Conservation (phyloP, 2,329 filamentous ascomycete genomes). For the Dryadomyces sulphureus region DNA sequence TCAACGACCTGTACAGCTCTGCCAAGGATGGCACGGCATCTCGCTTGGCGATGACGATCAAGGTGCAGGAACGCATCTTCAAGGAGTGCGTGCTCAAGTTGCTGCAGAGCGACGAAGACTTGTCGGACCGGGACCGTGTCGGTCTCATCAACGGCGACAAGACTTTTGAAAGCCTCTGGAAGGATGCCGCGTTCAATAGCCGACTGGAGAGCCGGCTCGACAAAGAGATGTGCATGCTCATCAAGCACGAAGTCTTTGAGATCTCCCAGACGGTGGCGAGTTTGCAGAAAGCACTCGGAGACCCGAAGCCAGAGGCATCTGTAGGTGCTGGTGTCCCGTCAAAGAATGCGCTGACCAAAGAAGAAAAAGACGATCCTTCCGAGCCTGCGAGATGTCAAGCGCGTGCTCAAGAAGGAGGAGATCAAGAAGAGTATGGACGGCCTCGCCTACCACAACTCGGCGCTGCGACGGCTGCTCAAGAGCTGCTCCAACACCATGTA, state of each 20-base stretch:
- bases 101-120: slow-evolving; percentile 8
- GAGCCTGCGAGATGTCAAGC: slow-evolving; percentile 4
- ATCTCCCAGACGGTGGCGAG: slow-evolving; percentile 5
- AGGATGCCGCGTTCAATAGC: slow-evolving; percentile 7
- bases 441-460: slow-evolving; percentile 5
- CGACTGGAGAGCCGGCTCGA: slow-evolving; percentile 8
- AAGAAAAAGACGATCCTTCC: slow-evolving; percentile 1
- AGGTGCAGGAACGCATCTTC: slow-evolving; percentile 10
- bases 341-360: not conserved
- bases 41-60: slow-evolving; percentile 7
- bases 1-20: slow-evolving; percentile 6
- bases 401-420: slow-evolving; percentile 7
- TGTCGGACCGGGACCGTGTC: slow-evolving; percentile 8
- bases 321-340: not conserved
- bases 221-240: slow-evolving; percentile 5
- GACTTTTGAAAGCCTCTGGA: slow-evolving; percentile 7
- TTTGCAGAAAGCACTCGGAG: slow-evolving; percentile 3
- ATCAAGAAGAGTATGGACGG: slow-evolving; percentile 4
- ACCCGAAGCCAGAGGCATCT: slow-evolving; percentile 1
- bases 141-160: slow-evolving; percentile 8
- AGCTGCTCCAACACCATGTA: slow-evolving; percentile 6
- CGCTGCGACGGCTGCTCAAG: slow-evolving; percentile 6
- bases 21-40: slow-evolving; percentile 5
- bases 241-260: slow-evolving; percentile 7
- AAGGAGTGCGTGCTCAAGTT: slow-evolving; percentile 9